Conservation (phyloP, 768 basidiomycete species). For the Mycena crocata region DNA sequence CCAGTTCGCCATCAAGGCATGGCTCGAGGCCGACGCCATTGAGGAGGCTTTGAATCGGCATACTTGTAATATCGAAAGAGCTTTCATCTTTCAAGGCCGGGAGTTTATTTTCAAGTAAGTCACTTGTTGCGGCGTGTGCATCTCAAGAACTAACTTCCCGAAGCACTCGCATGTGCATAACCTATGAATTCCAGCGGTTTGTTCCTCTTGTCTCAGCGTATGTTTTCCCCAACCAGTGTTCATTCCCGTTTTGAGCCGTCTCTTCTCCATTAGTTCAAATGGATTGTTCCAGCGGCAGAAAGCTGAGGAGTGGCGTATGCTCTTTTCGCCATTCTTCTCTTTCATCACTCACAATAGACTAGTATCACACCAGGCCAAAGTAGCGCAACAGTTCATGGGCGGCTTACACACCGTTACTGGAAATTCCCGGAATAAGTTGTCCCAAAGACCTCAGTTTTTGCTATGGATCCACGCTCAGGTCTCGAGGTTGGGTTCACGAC, state of each 20-base stretch:
- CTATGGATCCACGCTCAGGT: conserved; percentile 86
- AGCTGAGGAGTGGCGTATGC: conserved; percentile 76
- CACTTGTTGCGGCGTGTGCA: background rate
- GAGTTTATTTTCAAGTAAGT: conserved; percentile 85
- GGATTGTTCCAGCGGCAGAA: conserved; percentile 64
- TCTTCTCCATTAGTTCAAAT: conserved; percentile 51
- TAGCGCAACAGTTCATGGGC: conserved; percentile 69
- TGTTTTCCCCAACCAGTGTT: conserved; percentile 33
- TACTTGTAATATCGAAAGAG: conserved; percentile 73
- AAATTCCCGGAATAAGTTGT: conserved; percentile 58
- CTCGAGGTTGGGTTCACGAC: conserved; percentile 52
- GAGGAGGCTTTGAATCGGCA: conserved; percentile 73
- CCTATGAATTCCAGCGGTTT: conserved; percentile 75
- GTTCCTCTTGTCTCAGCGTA: conserved; percentile 70
- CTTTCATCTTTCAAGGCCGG: conserved; percentile 76
- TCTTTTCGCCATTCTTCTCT: conserved; percentile 8
- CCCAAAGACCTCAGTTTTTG: conserved; percentile 72
- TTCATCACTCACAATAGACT: conserved; percentile 25
- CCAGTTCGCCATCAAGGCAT: conserved; percentile 73
- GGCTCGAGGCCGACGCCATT: conserved; percentile 76
- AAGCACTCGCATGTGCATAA: conserved; percentile 78
- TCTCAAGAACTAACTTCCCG: conserved; percentile 25
- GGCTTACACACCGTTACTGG: conserved; percentile 74
- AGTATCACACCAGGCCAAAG: conserved; percentile 72
- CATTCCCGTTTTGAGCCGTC: conserved; percentile 1